Base-by-base conservation (phyloP, 208 protist genomes). In the Leishmania tarentolae region DNA sequence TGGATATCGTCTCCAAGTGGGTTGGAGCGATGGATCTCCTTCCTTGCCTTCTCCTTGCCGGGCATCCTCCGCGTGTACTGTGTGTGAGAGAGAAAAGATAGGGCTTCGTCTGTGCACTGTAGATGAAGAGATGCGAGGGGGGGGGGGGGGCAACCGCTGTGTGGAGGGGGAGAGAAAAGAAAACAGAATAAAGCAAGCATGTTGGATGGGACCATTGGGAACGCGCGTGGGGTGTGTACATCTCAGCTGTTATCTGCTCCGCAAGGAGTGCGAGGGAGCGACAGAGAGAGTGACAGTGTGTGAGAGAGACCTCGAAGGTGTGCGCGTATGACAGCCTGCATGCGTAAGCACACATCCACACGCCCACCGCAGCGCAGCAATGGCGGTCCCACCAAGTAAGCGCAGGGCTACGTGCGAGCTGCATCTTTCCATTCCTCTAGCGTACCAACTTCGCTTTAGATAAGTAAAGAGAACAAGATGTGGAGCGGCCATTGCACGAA, bases 1-100 rank as follows among this genome's bases (percentile, higher is more conserved):
- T 96, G 69, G 70, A 97, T 79, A 73, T 97, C 93, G 5, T 97
- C 92, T 47, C 90, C 91, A 0, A 98, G 87, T 13, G 92, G 91
- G 83, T 98, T 97, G 66, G 85, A 90, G 79, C 85, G 82, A 50
- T 85, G 84, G 19, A 77, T 76, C 75, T 79, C 78, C 72, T 77
- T 82, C 50, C 86, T 90, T 3, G 78, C 72, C 80, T 90, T 94
- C 56, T 90, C 84, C 72, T 86, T 87, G 0, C 86, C 84, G 6
- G 87, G 87, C 87, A 90, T 90, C 11, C 50, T 66, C 56, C 28
- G 46, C n/a, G 72, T 47, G 72, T 61, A 7, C 35, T n/a, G 72
- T 52, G 72, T 46, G 70, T 59, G 72, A 21, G 40, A 35, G 21
- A 50, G n/a, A n/a, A n/a, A 3, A 72, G 40, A 50, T 15, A 35